Conservation (phyloP, 225 moss, liverwort and hornwort genomes). For the Pleurozium schreberi region DNA sequence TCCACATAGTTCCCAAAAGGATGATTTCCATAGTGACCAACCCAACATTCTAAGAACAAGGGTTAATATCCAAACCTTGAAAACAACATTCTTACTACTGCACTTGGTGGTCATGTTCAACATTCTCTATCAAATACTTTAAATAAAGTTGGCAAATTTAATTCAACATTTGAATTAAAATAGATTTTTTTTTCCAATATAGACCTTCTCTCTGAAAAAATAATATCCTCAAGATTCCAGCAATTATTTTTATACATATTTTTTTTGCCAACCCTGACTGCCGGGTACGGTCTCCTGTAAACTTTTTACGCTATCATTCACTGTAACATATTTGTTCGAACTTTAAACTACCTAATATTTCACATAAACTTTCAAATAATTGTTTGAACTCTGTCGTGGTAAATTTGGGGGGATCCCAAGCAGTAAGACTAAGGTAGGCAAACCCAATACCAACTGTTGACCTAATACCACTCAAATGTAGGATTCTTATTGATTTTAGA, state of each 20-base stretch:
- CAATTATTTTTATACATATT: neutral
- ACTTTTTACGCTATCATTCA: neutral
- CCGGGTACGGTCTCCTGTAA: neutral
- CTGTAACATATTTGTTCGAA: neutral
- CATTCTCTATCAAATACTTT: neutral
- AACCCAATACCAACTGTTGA: no score
- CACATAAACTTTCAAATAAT: neutral
- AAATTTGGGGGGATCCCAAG: neutral
- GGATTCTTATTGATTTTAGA: no score
- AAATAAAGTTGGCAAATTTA: neutral
- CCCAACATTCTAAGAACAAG: no score
- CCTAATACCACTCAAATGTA: no score
- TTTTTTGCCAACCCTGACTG: neutral
- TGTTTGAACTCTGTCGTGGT: neutral
- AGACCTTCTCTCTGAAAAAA: neutral
- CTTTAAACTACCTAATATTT: neutral
- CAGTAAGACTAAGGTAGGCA: neutral
- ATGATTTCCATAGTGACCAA: no score
- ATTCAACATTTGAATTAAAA: neutral
- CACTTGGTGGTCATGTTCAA: accelerated
- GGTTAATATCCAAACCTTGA: no score
- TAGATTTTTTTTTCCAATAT: neutral
- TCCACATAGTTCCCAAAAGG: no score
- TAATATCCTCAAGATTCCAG: neutral
- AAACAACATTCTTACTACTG: no score